These are phyloP conservation scores for Trametes meyenii DNA, from an alignment of 768 basidiomycete genomes.

Conservation along the genomic window DNA sequence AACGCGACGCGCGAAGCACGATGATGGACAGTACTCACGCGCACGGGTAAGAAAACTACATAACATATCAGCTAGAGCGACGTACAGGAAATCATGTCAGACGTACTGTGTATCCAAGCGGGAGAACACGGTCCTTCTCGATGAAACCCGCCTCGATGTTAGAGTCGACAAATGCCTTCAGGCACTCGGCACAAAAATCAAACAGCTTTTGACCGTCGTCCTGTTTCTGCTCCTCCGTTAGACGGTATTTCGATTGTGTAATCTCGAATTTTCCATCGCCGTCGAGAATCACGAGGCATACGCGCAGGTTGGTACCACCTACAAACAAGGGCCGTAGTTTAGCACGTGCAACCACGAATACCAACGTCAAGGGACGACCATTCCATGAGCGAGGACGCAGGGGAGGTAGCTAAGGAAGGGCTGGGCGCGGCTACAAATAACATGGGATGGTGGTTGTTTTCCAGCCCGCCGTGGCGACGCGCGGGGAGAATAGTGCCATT, in stretches of 20 bases:
- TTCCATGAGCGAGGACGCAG: too few relatives aligned
- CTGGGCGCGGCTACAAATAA: too few relatives aligned
- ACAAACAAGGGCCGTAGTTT: background rate
- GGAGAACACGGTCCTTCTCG: constrained; percentile 59
- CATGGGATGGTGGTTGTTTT: too few relatives aligned
- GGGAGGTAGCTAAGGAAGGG: too few relatives aligned
- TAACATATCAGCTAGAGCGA: constrained; percentile 17
- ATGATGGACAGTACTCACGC: constrained; percentile 51
- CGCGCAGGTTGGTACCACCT: constrained; percentile 98
- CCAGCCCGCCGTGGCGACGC: too few relatives aligned
- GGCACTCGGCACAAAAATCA: constrained; percentile 95
- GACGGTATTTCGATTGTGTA: constrained; percentile 95
- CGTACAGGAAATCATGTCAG: background rate
- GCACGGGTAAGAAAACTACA: constrained; percentile 94
- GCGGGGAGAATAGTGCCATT: too few relatives aligned
- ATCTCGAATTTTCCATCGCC: constrained; percentile 97
- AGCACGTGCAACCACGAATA: background rate
- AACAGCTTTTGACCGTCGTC: constrained; percentile 95
- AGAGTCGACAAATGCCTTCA: constrained; percentile 84
- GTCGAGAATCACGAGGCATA: constrained; percentile 91
- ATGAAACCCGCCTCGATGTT: constrained; percentile 59
- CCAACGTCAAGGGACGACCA: too few relatives aligned
- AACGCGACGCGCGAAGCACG: too few relatives aligned
- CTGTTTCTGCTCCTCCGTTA: constrained; percentile 97
- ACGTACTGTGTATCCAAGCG: constrained; percentile 92